A percentile compares a stretch with the other conserved stretches of the same genome.
Conservation (phyloP, 2,329 filamentous ascomycete species). For the Anisogramma anomala region DNA sequence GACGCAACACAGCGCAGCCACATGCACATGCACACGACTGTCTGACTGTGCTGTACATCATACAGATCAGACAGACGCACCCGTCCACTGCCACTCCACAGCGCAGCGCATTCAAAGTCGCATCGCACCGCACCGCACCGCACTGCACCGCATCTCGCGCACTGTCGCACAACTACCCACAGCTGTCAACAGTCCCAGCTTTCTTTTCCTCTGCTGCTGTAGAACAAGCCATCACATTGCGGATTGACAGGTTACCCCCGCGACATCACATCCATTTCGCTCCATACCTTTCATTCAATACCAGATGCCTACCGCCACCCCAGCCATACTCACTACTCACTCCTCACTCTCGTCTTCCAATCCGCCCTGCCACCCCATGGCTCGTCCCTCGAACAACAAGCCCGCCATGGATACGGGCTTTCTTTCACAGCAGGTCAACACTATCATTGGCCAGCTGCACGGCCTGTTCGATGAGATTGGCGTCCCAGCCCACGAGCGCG, state of each 20-base stretch:
- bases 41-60: not conserved
- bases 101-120: too few relatives aligned
- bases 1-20: slow-evolving; percentile 6
- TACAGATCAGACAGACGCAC: not conserved
- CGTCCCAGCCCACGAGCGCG: slow-evolving; percentile 84
- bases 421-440: slow-evolving; percentile 88
- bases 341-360: not conserved
- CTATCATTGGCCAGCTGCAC: slow-evolving; percentile 85
- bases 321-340: too few relatives aligned
- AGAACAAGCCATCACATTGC: slow-evolving; percentile 1
- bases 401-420: slow-evolving; percentile 74
- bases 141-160: not conserved
- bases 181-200: slow-evolving; percentile 11
- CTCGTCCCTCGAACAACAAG: slow-evolving; percentile 2
- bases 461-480: slow-evolving; percentile 96
- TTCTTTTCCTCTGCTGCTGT: slow-evolving; percentile 4
- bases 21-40: too few relatives aligned
- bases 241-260: not conserved
- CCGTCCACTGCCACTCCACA: not conserved
- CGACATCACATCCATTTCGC: slow-evolving; percentile 3
- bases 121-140: not conserved
- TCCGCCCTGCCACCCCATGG: slow-evolving; percentile 7
- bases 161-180: not conserved
- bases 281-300: not conserved
- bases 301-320: too few relatives aligned